phyloP scores from a whole-genome alignment of 2,329 filamentous ascomycete genomes.

The Verticillium zaregamsianum region DNA sequence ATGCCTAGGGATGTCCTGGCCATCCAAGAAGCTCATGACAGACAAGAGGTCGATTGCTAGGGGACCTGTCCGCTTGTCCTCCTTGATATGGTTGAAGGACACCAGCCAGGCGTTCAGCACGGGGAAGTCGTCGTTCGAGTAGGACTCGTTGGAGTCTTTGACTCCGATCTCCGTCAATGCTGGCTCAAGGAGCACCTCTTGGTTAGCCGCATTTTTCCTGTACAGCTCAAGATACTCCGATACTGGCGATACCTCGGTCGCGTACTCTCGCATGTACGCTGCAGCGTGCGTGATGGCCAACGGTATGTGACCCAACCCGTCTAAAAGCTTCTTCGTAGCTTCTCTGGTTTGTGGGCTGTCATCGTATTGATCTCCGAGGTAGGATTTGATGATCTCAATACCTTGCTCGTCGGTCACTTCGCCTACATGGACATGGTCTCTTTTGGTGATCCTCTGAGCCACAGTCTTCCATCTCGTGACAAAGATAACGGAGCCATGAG shows the following conservation, averaged over 20 bases:
- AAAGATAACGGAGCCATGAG: neutral
- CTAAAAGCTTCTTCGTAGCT: neutral
- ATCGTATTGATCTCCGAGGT: neutral
- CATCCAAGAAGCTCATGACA: neutral
- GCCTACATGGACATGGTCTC: neutral
- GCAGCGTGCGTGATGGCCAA: neutral
- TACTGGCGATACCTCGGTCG: neutral
- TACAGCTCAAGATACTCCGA: conserved; percentile 1
- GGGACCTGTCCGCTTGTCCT: neutral
- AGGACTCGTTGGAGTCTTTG: neutral
- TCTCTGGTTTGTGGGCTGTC: neutral
- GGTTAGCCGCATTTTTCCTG: neutral
- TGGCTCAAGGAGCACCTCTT: neutral
- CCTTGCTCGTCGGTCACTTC: neutral
- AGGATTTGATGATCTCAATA: neutral
- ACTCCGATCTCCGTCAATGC: neutral
- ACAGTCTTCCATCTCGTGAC: conserved; percentile 1
- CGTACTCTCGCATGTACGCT: neutral
- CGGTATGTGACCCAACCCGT: neutral
- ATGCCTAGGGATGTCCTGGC: neutral
- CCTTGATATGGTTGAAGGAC: neutral
- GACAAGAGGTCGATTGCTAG: neutral
- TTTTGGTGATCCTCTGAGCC: neutral
- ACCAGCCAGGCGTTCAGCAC: neutral
- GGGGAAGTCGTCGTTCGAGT: neutral